Evolutionary conservation across 371 early-diverging fungal species (phyloP), one percentile per base, ranked within the genome.

Genomic region (Lichtheimia hyalospora): DNA sequence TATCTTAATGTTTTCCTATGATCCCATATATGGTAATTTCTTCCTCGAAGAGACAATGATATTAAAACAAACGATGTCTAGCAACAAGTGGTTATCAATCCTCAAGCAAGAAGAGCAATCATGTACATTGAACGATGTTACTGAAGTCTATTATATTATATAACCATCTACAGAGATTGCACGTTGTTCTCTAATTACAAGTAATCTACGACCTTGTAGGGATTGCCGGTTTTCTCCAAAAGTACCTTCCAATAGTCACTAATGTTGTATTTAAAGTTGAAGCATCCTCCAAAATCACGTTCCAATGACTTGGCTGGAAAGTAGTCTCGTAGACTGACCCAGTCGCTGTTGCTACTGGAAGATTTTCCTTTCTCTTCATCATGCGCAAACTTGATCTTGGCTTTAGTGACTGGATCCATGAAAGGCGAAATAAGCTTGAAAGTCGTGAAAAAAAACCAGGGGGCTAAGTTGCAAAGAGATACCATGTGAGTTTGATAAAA

Each of bases 381-480:
- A n/a, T 68, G 55, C 3, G 90, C 89, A 71, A 96, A 93, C 23
- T 89, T 83, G 53, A 96, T 84, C 65, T 96, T 96, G 20, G 75
- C 71, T 52, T 85, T 86, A n/a, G 96, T 95, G 43, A 94, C 91
- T 10, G 94, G 93, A 68, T 96, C 94, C 63, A 96, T 83, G 62
- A 95, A 94, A 0, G 95, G 95, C 5, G 89, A 83, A 27, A 96
- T 81, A 20, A 94, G 25, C 66, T 85, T 87, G 63, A 89, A 93
- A 24, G 92, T 88, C 41, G 85, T 81, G 72, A 86, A 86, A 62
- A 96, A 92, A 68, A 92, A 89, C 87, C 91, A 91, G n/a, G 93
- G 92, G 24, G 96, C 92, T 87, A 61, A 27, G 39, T 16, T 3
- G 20, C 15, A 42, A 16, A 16, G 3, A 14, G 42, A 39, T 5